Base-by-base conservation (phyloP, 208 protist species). In the Wallacemonas sp. region DNA sequence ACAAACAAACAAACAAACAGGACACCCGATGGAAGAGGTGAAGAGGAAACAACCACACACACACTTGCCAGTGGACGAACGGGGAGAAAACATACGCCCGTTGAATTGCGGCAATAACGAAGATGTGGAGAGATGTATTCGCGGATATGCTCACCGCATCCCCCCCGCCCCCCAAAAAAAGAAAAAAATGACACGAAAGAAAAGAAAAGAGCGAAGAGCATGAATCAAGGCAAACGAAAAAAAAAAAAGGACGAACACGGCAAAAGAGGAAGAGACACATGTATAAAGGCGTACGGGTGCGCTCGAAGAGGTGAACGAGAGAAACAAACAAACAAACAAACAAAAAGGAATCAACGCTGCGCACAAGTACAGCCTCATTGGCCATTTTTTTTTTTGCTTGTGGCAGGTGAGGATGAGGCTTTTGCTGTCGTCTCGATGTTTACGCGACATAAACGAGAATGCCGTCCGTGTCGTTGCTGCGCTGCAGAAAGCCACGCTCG, bases 391-490 rank as follows among this genome's bases (percentile, higher is more conserved):
- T 18, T 23, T 50, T 50, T 50, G 4, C 45, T 50, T 50, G 20
- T 50, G n/a, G n/a, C n/a, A n/a, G n/a, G n/a, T n/a, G n/a, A n/a
- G n/a, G n/a, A n/a, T n/a, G n/a, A n/a, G n/a, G 45, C 45, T 23
- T 50, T 50, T 5, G 38, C 38, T 18, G 7, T 42, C 5, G 20
- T 48, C 44, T 48, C 4, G 4, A 14, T 48, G 44, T 48, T 67
- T 66, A 93, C 25, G 80, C 83, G 42, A 94, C 44, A 57, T 94
- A 94, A 25, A 84, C 59, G 52, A 91, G 81, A 0, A 74, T 54
- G 42, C 75, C 70, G 8, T 71, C 36, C 50, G 84, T 68, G 2
- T 41, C 31, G 1, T 81, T 67, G 55, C 70, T 77, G 49, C 89
- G 74, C 48, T 46, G 64, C n/a, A 94, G 46, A 61, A 87, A 92